Evolutionary conservation across 371 early-diverging fungal species (phyloP), one percentile per base, ranked within the genome.

Genomic region (Vairimorpha apis): DNA sequence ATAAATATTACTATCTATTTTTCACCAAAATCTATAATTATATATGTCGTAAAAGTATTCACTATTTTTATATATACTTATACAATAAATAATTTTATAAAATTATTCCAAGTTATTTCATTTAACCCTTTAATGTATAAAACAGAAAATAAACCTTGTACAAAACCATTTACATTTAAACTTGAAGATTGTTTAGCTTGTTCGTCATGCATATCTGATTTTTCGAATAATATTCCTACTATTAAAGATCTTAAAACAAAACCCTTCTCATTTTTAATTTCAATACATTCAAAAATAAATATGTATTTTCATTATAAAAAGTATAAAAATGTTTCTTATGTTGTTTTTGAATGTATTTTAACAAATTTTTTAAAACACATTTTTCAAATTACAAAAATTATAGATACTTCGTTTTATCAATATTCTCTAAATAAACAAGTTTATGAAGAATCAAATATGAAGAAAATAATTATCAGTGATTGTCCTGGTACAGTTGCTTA

Each of bases 401-500:
- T 74, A 44, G 77, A 80, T 58, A 66, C 77, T 8, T 76, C 73
- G 0, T 69, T 70, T 64, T 45, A 70, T 16, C 62, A 64, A 51
- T 49, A 37, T 12, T 13, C 23, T n/a, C 23, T 64, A 16, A 32
- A 69, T 43, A 33, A 67, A 25, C 33, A 38, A 16, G 27, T 69
- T 1, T 63, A 60, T 32, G 65, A 63, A 41, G 70, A 75, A 25
- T 64, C 27, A 27, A n/a, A 27, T 1, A 56, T n/a, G 7, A 21
- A 55, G 18, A 41, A 64, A 18, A n/a, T 70, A 25, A 74, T 80
- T 29, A 37, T 64, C 18, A 68, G 75, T 23, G 77, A 77, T 21
- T 80, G 80, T 53, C 80, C 80, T 2, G 80, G 75, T 0, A 67
- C 71, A n/a, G 77, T 77, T 30, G 21, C 79, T 5, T 80, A 80